These are phyloP conservation scores for Penicillium waksmanii DNA, from an alignment of 495 filamentous ascomycete genomes.

Conservation along the genomic window DNA sequence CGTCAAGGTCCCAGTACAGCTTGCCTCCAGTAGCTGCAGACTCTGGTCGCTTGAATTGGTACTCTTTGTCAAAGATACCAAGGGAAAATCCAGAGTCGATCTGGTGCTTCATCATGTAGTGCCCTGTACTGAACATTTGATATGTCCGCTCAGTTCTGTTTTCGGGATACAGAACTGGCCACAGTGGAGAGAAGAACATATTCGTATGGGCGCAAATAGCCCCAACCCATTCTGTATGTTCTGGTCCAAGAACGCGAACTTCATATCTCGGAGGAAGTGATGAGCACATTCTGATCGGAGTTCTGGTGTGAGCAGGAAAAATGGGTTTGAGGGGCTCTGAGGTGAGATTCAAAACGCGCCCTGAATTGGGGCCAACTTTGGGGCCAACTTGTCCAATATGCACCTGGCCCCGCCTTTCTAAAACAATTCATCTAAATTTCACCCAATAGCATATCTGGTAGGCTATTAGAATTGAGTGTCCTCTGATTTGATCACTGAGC, in stretches of 20 bases:
- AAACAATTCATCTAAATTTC: not conserved
- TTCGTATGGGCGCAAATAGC: slow-evolving; percentile 43
- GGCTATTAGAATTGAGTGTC: too few relatives aligned
- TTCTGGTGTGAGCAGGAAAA: not conserved
- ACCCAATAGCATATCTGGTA: too few relatives aligned
- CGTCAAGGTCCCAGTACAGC: slow-evolving; percentile 44
- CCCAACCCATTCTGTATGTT: slow-evolving; percentile 40
- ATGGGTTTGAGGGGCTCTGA: not conserved
- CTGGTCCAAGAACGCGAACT: slow-evolving; percentile 37
- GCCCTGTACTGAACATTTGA: slow-evolving; percentile 7
- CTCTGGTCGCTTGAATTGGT: slow-evolving; percentile 44
- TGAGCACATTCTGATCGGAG: not conserved
- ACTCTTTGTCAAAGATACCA: slow-evolving; percentile 51
- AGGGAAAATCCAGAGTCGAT: slow-evolving; percentile 44
- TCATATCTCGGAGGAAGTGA: slow-evolving; percentile 32
- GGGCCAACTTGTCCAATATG: not conserved
- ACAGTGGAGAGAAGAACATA: slow-evolving; percentile 40
- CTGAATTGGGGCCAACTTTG: slow-evolving; percentile 2
- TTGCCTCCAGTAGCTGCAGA: slow-evolving; percentile 40
- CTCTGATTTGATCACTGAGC: too few relatives aligned
- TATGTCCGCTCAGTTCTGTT: slow-evolving; percentile 27
- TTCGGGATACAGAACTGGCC: slow-evolving; percentile 33
- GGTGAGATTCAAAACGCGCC: not conserved
- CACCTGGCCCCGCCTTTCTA: not conserved
- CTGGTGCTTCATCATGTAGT: slow-evolving; percentile 34